A percentile compares a stretch with the other conserved stretches of the same genome.
Evolutionary conservation across 345 rosid genomes (phyloP).

Genomic region (Anacardium occidentale): DNA sequence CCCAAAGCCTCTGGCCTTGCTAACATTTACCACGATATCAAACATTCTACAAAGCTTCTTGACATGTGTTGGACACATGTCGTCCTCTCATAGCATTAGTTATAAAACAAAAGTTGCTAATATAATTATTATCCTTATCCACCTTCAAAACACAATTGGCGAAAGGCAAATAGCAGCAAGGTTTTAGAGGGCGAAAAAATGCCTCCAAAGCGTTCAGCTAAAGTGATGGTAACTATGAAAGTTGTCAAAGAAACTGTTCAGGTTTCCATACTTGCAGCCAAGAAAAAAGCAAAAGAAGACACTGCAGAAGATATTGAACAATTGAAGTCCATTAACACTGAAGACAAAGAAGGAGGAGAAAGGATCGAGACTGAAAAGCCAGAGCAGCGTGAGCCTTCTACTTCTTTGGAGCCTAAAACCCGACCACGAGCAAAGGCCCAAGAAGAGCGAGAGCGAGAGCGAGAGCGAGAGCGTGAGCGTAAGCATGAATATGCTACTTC

Average conservation of each 20-base stretch:
- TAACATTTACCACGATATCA: constrained; percentile 19
- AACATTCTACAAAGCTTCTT: neutral
- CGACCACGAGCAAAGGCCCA: neutral
- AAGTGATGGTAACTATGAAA: constrained; percentile 37
- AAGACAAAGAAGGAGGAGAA: constrained; percentile 17
- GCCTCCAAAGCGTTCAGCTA: constrained; percentile 44
- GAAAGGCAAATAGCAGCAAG: neutral
- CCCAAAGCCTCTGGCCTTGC: neutral
- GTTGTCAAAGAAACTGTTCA: constrained; percentile 39
- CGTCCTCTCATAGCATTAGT: neutral
- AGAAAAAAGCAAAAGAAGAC: constrained; percentile 11
- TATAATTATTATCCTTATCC: no score
- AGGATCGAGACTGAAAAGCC: neutral
- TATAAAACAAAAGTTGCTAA: neutral
- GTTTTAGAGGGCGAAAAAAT: constrained; percentile 9
- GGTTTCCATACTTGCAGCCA: constrained; percentile 26
- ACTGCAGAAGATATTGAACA: neutral
- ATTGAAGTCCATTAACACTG: constrained; percentile 3
- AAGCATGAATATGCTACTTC: neutral
- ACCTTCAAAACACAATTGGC: neutral
- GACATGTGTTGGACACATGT: constrained; percentile 23
- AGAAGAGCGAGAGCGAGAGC: neutral
- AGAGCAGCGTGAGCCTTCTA: neutral
- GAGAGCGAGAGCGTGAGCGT: no score
- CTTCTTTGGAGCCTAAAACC: neutral